These are phyloP conservation scores for Cladophialophora exuberans DNA, from an alignment of 2,329 filamentous ascomycete species.

Conservation along the genomic window DNA sequence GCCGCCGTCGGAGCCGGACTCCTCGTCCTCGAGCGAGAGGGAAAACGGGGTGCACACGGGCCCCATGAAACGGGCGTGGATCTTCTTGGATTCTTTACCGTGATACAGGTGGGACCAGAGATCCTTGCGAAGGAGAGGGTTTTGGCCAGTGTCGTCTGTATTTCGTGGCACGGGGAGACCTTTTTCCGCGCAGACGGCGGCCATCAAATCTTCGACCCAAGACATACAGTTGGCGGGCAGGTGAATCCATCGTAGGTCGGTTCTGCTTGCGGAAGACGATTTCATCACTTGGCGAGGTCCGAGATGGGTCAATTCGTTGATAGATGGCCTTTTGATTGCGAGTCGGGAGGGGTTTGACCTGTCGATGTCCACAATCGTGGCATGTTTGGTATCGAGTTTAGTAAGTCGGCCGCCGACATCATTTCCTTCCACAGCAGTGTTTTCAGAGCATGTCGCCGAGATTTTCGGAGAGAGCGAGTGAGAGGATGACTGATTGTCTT, in stretches of 20 bases:
- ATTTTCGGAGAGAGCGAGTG: not conserved
- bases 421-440: not conserved
- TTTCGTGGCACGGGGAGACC: not conserved
- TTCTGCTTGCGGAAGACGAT: not conserved
- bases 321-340: not conserved
- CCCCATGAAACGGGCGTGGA: constrained; percentile 3
- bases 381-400: not conserved
- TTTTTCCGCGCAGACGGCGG: not conserved
- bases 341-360: not conserved
- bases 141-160: not conserved
- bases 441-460: not conserved
- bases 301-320: not conserved
- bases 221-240: not conserved
- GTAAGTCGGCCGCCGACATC: not conserved
- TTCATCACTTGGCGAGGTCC: not conserved
- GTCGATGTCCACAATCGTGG: not conserved
- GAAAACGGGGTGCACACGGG: not conserved
- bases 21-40: not conserved
- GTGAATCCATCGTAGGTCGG: not conserved
- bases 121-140: constrained; percentile 1
- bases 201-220: not conserved
- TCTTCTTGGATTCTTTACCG: not conserved
- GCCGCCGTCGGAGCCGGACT: not conserved
- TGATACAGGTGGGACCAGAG: constrained; percentile 2
- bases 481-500: not conserved